These are phyloP conservation scores for Fusarium hainanense DNA, from an alignment of 2,329 filamentous ascomycete genomes.

Conservation along the genomic window DNA sequence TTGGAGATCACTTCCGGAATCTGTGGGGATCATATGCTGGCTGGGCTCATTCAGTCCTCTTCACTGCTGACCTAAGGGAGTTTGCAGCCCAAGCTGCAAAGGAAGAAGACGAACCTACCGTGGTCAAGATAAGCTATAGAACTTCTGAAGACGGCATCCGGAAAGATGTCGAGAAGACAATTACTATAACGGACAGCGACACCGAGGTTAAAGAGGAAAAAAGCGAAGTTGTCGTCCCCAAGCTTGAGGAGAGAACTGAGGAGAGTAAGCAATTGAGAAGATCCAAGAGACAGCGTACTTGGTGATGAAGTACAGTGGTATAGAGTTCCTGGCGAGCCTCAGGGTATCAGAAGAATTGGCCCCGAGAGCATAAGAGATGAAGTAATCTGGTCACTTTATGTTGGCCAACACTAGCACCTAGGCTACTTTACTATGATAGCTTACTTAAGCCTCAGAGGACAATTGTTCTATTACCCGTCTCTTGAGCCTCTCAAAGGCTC, in stretches of 20 bases:
- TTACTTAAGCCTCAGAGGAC: not conserved
- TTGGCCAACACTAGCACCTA: not conserved
- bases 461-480: too few species aligned
- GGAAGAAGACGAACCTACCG: conserved; percentile 20
- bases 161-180: conserved; percentile 45
- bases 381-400: not conserved
- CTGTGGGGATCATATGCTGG: conserved; percentile 95
- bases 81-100: conserved; percentile 74
- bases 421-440: not conserved
- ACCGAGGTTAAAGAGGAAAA: conserved; percentile 35
- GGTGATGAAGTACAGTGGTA: not conserved
- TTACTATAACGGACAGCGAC: conserved; percentile 29
- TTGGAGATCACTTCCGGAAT: conserved; percentile 88
- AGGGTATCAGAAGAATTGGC: not conserved
- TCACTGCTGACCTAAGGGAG: conserved; percentile 88
- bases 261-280: conserved; percentile 29
- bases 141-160: conserved; percentile 14
- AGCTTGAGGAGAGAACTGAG: conserved; percentile 27
- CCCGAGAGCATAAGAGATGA: not conserved
- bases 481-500: not conserved
- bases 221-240: conserved; percentile 16
- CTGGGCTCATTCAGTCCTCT: conserved; percentile 97
- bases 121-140: conserved; percentile 29
- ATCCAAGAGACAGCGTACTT: conserved; percentile 48
- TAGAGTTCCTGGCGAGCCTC: not conserved